A percentile compares a stretch with the other conserved stretches of the same genome.
These are phyloP conservation scores for Epichloe gansuensis DNA, from an alignment of 2,329 filamentous ascomycete genomes.

Conservation along the genomic window DNA sequence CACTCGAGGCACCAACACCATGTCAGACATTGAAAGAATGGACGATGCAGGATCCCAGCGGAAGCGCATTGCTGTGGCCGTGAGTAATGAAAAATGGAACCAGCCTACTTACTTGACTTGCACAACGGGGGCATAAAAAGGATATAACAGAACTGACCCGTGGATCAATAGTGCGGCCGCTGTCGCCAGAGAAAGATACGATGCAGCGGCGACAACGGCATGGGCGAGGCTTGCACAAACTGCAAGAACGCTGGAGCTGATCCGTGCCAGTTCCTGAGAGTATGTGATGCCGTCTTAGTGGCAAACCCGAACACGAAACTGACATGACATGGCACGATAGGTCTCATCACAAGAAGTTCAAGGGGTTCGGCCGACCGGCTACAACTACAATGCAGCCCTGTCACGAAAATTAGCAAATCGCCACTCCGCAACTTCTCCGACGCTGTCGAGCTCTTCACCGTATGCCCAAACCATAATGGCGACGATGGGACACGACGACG, in stretches of 20 bases:
- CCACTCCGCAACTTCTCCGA: constrained; percentile 9
- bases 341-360: constrained; percentile 21
- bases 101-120: not conserved
- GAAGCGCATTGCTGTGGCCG: constrained; percentile 47
- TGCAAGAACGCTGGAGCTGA: constrained; percentile 63
- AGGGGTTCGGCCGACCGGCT: constrained; percentile 13
- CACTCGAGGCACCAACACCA: not conserved
- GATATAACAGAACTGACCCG: constrained; percentile 3
- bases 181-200: constrained; percentile 92
- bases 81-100: constrained; percentile 23
- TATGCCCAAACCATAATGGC: not conserved
- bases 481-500: constrained; percentile 1
- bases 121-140: not conserved
- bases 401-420: constrained; percentile 20
- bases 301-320: not conserved
- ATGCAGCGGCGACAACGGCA: constrained; percentile 74
- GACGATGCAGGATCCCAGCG: constrained; percentile 33
- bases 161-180: constrained; percentile 55
- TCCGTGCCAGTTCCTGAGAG: constrained; percentile 69
- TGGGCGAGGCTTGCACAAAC: constrained; percentile 67
- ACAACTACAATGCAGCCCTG: constrained; percentile 18
- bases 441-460: not conserved
- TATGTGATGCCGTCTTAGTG: constrained; percentile 25
- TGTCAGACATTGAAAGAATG: constrained; percentile 3
- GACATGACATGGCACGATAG: constrained; percentile 4